A percentile compares a stretch with the other conserved stretches of the same genome.
phyloP scores from a whole-genome alignment of 2,329 filamentous ascomycete species.

The Botryosphaeria dothidea region DNA sequence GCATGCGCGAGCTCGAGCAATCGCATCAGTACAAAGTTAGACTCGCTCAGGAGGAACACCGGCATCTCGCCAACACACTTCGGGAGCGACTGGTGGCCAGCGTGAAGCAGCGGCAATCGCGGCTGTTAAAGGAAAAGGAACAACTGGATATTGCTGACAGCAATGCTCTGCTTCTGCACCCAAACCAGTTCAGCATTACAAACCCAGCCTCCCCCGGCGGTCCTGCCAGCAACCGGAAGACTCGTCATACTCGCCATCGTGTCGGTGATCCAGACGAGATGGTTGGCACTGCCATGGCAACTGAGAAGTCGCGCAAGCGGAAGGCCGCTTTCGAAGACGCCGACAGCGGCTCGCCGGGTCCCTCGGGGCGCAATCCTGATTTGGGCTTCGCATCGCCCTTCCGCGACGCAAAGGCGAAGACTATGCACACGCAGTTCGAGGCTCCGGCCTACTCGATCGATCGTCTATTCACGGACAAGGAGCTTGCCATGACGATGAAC shows the following conservation, averaged over 20 bases:
- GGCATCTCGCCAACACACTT: conserved; percentile 58
- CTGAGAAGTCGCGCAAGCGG: conserved; percentile 58
- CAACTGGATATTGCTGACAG: conserved; percentile 67
- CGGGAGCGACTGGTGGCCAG: conserved; percentile 62
- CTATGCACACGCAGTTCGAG: conserved; percentile 57
- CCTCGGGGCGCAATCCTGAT: conserved; percentile 48
- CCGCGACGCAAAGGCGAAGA: conserved; percentile 55
- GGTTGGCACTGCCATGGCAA: conserved; percentile 47
- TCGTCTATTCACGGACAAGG: conserved; percentile 67
- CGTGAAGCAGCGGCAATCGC: conserved; percentile 58
- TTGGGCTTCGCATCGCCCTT: conserved; percentile 51
- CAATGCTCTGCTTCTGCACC: conserved; percentile 65
- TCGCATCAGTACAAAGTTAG: conserved; percentile 61
- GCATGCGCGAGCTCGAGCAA: conserved; percentile 56
- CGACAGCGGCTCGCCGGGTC: conserved; percentile 60
- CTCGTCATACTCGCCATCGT: conserved; percentile 60
- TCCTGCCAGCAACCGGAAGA: conserved; percentile 62
- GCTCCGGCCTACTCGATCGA: conserved; percentile 62
- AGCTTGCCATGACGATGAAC: conserved; percentile 63
- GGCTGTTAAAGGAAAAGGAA: conserved; percentile 65
- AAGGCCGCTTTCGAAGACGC: conserved; percentile 55
- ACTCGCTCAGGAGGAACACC: conserved; percentile 64
- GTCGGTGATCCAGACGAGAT: conserved; percentile 51
- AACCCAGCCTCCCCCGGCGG: conserved; percentile 65
- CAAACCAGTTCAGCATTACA: conserved; percentile 66